Conservation (phyloP, 2,329 filamentous ascomycete species). For the Stachybotrys elegans region DNA sequence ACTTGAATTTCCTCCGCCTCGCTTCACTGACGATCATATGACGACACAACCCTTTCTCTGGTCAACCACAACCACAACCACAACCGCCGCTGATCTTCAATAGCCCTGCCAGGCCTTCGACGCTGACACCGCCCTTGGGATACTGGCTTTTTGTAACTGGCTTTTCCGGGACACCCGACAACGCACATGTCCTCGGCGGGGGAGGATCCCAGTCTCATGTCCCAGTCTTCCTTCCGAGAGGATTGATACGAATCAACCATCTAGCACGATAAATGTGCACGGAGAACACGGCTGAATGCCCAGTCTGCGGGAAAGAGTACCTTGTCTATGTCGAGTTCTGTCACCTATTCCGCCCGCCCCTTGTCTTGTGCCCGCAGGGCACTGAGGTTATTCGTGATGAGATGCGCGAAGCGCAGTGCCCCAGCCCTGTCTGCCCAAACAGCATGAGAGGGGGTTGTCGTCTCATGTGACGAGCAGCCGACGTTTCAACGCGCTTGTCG, state of each 20-base stretch:
- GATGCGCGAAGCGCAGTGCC: constrained; percentile 50
- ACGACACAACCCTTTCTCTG: too few species aligned
- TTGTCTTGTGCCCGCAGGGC: constrained; percentile 41
- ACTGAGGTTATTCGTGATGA: constrained; percentile 30
- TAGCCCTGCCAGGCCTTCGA: too few species aligned
- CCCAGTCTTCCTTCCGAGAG: constrained; percentile 10
- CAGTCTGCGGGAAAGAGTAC: constrained; percentile 55
- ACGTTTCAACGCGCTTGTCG: too few species aligned
- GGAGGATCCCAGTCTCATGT: constrained; percentile 8
- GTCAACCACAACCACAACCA: too few species aligned
- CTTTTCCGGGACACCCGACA: too few species aligned
- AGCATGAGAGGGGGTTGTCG: constrained; percentile 50
- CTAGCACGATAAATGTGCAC: constrained; percentile 49
- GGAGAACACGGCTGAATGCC: constrained; percentile 52
- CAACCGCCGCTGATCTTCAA: too few species aligned
- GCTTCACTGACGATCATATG: too few species aligned
- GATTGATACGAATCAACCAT: constrained; percentile 11
- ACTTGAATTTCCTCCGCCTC: too few species aligned
- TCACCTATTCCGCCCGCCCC: constrained; percentile 42
- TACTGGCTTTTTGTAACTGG: too few species aligned
- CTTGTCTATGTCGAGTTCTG: constrained; percentile 56
- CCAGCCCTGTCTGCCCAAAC: constrained; percentile 56
- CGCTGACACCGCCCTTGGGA: too few species aligned
- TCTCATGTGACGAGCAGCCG: constrained; percentile 52
- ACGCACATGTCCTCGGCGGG: constrained; percentile 18